These are phyloP conservation scores for Teunomyces cretensis DNA, from an alignment of 805 yeast genomes.

Conservation along the genomic window DNA sequence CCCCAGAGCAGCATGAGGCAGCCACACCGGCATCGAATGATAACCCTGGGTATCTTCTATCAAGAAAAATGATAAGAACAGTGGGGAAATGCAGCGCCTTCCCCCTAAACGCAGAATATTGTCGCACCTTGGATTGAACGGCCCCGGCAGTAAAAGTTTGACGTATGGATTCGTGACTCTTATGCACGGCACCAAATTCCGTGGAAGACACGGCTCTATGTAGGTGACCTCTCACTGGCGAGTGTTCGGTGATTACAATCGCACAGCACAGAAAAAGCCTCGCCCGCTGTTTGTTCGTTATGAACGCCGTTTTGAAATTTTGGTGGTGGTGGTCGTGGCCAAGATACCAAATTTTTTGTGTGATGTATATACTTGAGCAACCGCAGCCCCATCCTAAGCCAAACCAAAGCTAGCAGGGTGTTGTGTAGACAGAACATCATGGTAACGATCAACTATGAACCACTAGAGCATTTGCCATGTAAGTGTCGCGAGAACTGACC, in stretches of 20 bases:
- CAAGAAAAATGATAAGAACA: not conserved
- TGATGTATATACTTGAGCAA: not conserved
- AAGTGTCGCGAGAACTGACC: constrained; percentile 21
- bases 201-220: not conserved
- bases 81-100: not conserved
- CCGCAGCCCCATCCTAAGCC: not conserved
- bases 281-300: not conserved
- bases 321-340: not conserved
- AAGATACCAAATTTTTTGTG: not conserved
- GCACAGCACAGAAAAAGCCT: not conserved
- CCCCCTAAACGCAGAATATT: not conserved
- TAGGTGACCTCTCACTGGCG: not conserved
- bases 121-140: not conserved
- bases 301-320: not conserved
- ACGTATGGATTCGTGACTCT: not conserved
- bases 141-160: not conserved
- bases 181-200: not conserved
- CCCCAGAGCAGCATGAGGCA: not conserved
- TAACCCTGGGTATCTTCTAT: not conserved
- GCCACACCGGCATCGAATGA: not conserved
- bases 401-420: not conserved
- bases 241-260: not conserved
- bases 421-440: not conserved
- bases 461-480: constrained; percentile 42
- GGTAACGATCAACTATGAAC: constrained; percentile 27